Percentiles rank a stretch among this genome's conserved stretches.
These are phyloP conservation scores for Penicillium sp. DNA, from an alignment of 2,329 filamentous ascomycete genomes.

Conservation along the genomic window DNA sequence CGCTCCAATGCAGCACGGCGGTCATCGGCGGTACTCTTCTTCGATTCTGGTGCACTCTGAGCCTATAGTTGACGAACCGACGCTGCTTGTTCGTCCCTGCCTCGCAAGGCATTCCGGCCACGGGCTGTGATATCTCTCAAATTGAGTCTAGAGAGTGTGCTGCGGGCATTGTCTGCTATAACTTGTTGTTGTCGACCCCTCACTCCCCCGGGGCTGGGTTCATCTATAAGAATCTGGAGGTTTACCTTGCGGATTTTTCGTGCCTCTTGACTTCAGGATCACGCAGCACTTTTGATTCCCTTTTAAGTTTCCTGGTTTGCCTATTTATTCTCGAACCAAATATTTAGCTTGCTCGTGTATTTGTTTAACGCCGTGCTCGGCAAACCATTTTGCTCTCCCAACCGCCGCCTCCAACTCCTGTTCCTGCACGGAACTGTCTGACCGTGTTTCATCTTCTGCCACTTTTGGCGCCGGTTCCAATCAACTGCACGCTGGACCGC, in stretches of 20 bases:
- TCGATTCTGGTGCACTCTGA: constrained; percentile 29
- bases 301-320: not conserved
- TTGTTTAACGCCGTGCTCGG: not conserved
- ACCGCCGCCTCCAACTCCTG: constrained; percentile 11
- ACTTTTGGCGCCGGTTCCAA: constrained; percentile 22
- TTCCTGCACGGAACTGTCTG: constrained; percentile 17
- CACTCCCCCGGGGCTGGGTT: constrained; percentile 15
- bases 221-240: constrained; percentile 21
- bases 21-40: constrained; percentile 32
- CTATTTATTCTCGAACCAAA: not conserved
- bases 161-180: constrained; percentile 19
- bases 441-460: constrained; percentile 29
- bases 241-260: not conserved
- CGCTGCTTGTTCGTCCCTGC: constrained; percentile 32
- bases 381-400: constrained; percentile 9
- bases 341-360: not conserved
- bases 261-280: not conserved
- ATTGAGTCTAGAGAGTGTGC: constrained; percentile 28
- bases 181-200: constrained; percentile 18
- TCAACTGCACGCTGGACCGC: constrained; percentile 13
- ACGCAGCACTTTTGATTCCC: not conserved
- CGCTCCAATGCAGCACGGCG: constrained; percentile 33
- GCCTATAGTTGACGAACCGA: constrained; percentile 33
- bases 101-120: constrained; percentile 36
- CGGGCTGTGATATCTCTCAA: constrained; percentile 28